Percentiles rank a stretch among this genome's conserved stretches.
phyloP scores from a whole-genome alignment of 2,329 filamentous ascomycete species.

The Fusarium stilboides region DNA sequence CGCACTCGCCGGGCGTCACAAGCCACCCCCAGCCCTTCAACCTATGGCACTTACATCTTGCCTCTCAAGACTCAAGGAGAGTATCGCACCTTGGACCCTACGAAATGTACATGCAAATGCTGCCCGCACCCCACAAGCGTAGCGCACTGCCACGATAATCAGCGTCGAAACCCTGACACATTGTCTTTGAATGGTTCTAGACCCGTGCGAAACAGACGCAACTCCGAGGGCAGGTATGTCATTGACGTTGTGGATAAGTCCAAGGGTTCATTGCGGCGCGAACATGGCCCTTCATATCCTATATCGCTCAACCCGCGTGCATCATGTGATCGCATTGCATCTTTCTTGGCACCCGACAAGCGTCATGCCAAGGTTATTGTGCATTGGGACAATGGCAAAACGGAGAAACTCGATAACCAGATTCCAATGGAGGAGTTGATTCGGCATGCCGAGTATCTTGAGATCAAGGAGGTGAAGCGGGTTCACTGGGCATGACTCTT shows the following conservation, averaged over 20 bases:
- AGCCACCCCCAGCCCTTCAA: conserved; percentile 8
- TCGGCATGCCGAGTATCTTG: conserved; percentile 37
- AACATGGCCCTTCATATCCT: conserved; percentile 38
- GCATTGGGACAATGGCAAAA: conserved; percentile 48
- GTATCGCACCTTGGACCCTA: conserved; percentile 43
- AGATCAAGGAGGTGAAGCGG: conserved; percentile 45
- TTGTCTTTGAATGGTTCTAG: conserved; percentile 4
- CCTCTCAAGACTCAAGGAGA: conserved; percentile 33
- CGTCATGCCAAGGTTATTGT: conserved; percentile 47
- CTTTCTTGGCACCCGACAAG: conserved; percentile 46
- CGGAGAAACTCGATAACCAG: conserved; percentile 43
- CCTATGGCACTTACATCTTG: conserved; percentile 45
- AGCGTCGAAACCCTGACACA: conserved; percentile 10
- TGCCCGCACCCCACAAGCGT: conserved; percentile 44
- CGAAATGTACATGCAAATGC: conserved; percentile 43
- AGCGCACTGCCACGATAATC: conserved; percentile 24
- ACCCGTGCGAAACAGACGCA: conserved; percentile 8
- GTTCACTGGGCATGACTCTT: conserved; percentile 43
- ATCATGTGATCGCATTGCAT: conserved; percentile 38
- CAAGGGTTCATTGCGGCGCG: conserved; percentile 19
- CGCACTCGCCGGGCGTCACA: conserved; percentile 9
- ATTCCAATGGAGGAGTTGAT: conserved; percentile 45
- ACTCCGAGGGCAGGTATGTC: conserved; percentile 20
- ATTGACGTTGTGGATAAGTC: conserved; percentile 47
- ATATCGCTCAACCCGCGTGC: conserved; percentile 40